phyloP scores from a whole-genome alignment of 495 filamentous ascomycete species.

The Aspergillus nanangensis region DNA sequence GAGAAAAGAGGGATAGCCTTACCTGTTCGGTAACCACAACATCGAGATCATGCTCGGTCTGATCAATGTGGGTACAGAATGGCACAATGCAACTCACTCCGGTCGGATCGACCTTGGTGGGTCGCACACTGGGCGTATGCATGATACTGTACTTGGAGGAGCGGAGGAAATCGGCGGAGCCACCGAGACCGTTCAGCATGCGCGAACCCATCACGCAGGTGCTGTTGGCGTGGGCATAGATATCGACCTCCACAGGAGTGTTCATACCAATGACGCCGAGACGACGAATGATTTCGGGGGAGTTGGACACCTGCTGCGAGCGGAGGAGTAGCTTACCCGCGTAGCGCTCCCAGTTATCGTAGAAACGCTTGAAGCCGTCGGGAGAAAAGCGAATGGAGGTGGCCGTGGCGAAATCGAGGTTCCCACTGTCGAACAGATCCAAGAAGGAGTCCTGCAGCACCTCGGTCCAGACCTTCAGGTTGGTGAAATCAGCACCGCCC shows the following conservation, averaged over 20 bases:
- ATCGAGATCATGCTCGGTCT: constrained; percentile 89
- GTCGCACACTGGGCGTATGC: constrained; percentile 81
- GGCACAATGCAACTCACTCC: constrained; percentile 86
- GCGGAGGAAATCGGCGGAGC: constrained; percentile 84
- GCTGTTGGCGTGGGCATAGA: constrained; percentile 90
- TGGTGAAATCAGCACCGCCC: constrained; percentile 71
- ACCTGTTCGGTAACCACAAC: constrained; percentile 79
- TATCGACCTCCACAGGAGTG: constrained; percentile 90
- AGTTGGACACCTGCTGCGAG: constrained; percentile 84
- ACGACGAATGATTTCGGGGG: constrained; percentile 88
- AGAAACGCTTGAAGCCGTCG: constrained; percentile 89
- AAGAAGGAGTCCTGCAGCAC: constrained; percentile 93
- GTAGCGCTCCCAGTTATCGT: constrained; percentile 79
- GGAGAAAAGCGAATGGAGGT: constrained; percentile 91
- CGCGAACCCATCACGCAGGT: constrained; percentile 88
- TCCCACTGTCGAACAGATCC: constrained; percentile 86
- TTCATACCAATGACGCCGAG: constrained; percentile 93
- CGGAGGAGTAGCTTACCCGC: constrained; percentile 80
- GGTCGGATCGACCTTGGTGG: constrained; percentile 75
- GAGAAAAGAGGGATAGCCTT: background rate
- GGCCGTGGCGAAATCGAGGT: constrained; percentile 86
- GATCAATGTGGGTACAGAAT: constrained; percentile 90
- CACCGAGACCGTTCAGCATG: constrained; percentile 90
- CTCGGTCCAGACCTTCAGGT: constrained; percentile 91
- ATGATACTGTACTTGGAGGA: constrained; percentile 86